phyloP scores from a whole-genome alignment of 495 filamentous ascomycete genomes.

The Penicillium angulare region DNA sequence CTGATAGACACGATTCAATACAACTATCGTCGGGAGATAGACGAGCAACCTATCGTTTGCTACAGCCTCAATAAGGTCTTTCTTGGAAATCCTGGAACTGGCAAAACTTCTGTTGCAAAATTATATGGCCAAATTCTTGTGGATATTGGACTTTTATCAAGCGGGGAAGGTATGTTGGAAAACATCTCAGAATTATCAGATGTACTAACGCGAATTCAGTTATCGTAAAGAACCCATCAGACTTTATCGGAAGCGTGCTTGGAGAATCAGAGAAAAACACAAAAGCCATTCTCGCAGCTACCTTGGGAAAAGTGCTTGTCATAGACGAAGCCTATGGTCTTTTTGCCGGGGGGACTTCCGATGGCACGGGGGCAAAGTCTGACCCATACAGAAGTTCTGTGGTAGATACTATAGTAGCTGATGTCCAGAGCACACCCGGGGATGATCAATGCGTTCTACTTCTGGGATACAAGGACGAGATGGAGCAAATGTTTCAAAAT shows the following conservation, averaged over 20 bases:
- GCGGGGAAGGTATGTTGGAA: not conserved
- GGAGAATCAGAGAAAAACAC: not conserved
- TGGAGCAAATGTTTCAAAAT: not conserved
- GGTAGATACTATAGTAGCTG: not conserved
- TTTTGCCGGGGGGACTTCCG: too few relatives aligned
- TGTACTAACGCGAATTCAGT: too few relatives aligned
- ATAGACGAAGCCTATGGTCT: not conserved
- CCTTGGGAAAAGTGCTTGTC: not conserved
- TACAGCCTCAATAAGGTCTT: not conserved
- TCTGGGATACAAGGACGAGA: not conserved
- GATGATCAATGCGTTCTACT: not conserved
- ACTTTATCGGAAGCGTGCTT: not conserved
- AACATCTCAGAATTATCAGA: too few relatives aligned
- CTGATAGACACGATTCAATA: not conserved
- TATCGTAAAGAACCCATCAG: too few relatives aligned
- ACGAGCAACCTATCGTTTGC: not conserved
- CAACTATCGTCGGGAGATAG: not conserved
- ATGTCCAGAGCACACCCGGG: not conserved
- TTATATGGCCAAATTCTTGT: not conserved
- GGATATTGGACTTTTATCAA: not conserved
- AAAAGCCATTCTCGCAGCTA: not conserved
- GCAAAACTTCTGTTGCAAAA: not conserved
- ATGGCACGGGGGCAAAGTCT: not conserved
- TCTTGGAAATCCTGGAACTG: not conserved
- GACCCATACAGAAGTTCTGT: not conserved